A percentile compares a stretch with the other conserved stretches of the same genome.
These are phyloP conservation scores for Syzygium grande DNA, from an alignment of 345 rosid species.

Conservation along the genomic window DNA sequence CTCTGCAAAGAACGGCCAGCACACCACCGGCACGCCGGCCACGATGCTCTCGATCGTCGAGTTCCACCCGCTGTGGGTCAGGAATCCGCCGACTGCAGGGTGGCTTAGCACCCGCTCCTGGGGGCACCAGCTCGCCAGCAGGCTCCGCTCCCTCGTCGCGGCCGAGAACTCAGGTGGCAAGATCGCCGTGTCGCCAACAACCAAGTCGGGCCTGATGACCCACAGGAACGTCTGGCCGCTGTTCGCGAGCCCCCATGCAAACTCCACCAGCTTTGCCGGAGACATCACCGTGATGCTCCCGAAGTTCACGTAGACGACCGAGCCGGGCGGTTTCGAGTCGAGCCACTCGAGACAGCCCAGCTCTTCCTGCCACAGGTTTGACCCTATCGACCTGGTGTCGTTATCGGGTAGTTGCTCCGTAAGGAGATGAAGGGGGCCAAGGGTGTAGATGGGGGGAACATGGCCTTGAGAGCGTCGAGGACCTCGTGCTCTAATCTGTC, in stretches of 20 bases:
- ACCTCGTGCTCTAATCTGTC: constrained; percentile 30
- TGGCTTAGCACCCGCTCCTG: constrained; percentile 46
- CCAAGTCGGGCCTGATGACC: constrained; percentile 55
- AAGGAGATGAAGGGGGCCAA: constrained; percentile 42
- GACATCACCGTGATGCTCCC: constrained; percentile 57
- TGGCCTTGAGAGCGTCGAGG: constrained; percentile 14
- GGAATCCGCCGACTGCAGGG: constrained; percentile 42
- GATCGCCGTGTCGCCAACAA: constrained; percentile 27
- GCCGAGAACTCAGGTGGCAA: constrained; percentile 27
- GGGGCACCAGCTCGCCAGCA: constrained; percentile 45
- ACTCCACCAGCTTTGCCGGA: constrained; percentile 30
- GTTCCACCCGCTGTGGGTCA: constrained; percentile 66
- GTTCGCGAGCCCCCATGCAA: constrained; percentile 63
- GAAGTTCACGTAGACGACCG: constrained; percentile 54
- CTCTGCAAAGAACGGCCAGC: constrained; percentile 67
- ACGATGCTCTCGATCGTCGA: constrained; percentile 45
- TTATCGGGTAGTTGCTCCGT: constrained; percentile 5
- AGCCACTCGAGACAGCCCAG: constrained; percentile 40
- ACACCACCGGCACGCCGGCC: constrained; percentile 38
- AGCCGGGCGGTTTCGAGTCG: constrained; percentile 25
- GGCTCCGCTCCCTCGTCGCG: constrained; percentile 25
- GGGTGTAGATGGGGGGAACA: constrained; percentile 30
- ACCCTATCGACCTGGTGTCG: constrained; percentile 13
- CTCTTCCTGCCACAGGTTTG: constrained; percentile 55
- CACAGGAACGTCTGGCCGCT: constrained; percentile 44